Conservation (phyloP, 2,329 filamentous ascomycete species). For the Clonostachys rhizophaga region DNA sequence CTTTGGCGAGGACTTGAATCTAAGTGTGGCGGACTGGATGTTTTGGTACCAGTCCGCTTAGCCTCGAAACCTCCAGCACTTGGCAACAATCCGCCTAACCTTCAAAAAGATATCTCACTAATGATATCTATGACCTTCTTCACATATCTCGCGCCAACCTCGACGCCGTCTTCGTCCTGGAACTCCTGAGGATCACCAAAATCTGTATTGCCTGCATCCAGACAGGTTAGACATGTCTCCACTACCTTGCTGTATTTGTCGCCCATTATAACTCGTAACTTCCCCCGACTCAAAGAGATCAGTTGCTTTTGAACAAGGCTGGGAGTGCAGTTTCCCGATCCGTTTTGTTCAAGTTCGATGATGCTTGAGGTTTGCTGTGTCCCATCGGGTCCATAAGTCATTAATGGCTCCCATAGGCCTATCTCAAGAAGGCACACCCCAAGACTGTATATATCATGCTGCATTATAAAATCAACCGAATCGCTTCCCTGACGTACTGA, state of each 20-base stretch:
- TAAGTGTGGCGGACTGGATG: too few species aligned
- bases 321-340: background rate
- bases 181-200: constrained; percentile 19
- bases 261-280: constrained; percentile 15
- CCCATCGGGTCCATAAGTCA: background rate
- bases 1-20: too few species aligned
- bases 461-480: constrained; percentile 34
- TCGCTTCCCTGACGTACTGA: constrained; percentile 34
- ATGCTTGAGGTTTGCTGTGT: background rate
- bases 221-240: constrained; percentile 21
- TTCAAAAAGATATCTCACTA: constrained; percentile 1
- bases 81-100: too few species aligned
- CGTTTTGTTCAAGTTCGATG: background rate
- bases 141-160: constrained; percentile 18
- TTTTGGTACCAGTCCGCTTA: too few species aligned
- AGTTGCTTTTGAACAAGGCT: background rate
- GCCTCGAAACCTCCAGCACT: too few species aligned
- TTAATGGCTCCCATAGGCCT: background rate
- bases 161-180: constrained; percentile 20
- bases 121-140: constrained; percentile 14
- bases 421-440: background rate
- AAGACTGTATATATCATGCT: constrained; percentile 49
- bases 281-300: background rate
- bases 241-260: constrained; percentile 22
- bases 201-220: constrained; percentile 19